Evolutionary conservation across 1,139 yeast genomes (phyloP), one percentile per base, ranked within the genome.

Genomic region (Geotrichum macrosporum): DNA sequence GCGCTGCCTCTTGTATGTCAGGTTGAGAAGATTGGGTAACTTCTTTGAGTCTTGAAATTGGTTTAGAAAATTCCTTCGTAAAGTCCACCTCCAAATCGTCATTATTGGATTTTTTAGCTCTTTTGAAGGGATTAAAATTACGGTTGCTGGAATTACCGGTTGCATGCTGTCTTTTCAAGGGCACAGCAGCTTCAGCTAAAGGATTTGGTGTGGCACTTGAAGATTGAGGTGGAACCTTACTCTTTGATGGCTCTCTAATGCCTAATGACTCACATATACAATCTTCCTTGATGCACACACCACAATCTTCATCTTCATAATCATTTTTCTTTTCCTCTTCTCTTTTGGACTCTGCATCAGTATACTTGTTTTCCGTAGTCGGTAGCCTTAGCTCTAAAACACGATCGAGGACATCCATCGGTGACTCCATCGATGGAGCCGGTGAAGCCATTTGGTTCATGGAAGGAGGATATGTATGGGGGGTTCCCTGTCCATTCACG

Each of bases 221-320:
- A 8, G 21, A 3, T n/a, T 15, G 21, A 2, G 31, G 12, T 8
- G 29, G 12, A 6, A 22, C 30, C 10, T 20, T 26, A 13, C 13
- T 34, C 19, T 13, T 13, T 9, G 34, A 12, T 3, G 33, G 31
- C 26, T 41, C 48, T 13, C 44, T 31, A 21, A 59, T 45, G 1
- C 87, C 88, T n/a, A 80, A 77, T 1, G 73, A 67, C 47, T 76
- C 88, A 63, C 92, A 83, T 9, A 82, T 65, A 60, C 92, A 83
- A 48, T 77, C 81, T 44, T 82, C 89, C 60, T 80, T 80, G 39
- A 72, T 64, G 60, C 92, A 83, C 3, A 80, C 78, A 1, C 82
- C 84, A 61, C 92, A 83, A 55, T 74, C 78, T 50, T 63, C 68
- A 40, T 60, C 61, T 22, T 50, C 55, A 10, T 47, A n/a, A n/a